Conservation (phyloP, 768 basidiomycete genomes). For the Russula lepida region DNA sequence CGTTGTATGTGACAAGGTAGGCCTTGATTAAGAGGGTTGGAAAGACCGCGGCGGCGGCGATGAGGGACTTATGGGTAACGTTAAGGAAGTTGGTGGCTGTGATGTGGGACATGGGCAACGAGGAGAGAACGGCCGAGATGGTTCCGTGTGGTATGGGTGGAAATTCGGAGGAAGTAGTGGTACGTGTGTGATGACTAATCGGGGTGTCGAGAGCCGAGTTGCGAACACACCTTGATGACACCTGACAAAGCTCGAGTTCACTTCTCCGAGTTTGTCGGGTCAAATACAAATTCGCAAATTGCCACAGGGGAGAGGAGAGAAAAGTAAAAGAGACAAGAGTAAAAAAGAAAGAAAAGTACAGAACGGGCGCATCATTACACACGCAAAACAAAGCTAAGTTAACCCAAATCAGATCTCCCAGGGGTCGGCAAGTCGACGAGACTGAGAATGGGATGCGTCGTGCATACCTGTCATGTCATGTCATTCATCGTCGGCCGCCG, state of each 20-base stretch:
- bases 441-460: slow-evolving; percentile 1
- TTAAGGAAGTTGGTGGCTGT: background rate
- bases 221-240: too few relatives aligned
- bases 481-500: slow-evolving; percentile 11
- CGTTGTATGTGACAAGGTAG: slow-evolving; percentile 21
- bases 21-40: slow-evolving; percentile 10
- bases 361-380: background rate
- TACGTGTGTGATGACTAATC: background rate
- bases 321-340: background rate
- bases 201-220: background rate
- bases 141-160: background rate
- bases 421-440: background rate
- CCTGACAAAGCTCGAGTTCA: background rate
- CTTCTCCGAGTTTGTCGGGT: slow-evolving; percentile 3
- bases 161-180: background rate
- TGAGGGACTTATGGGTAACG: background rate
- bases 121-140: background rate
- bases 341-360: background rate
- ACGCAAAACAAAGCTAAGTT: slow-evolving; percentile 5
- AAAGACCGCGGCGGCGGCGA: background rate
- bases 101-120: background rate
- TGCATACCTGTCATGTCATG: background rate
- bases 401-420: background rate
- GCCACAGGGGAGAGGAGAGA: background rate
- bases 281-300: background rate